Conservation (phyloP, 2,329 filamentous ascomycete species). For the Aspergillus ruber region DNA sequence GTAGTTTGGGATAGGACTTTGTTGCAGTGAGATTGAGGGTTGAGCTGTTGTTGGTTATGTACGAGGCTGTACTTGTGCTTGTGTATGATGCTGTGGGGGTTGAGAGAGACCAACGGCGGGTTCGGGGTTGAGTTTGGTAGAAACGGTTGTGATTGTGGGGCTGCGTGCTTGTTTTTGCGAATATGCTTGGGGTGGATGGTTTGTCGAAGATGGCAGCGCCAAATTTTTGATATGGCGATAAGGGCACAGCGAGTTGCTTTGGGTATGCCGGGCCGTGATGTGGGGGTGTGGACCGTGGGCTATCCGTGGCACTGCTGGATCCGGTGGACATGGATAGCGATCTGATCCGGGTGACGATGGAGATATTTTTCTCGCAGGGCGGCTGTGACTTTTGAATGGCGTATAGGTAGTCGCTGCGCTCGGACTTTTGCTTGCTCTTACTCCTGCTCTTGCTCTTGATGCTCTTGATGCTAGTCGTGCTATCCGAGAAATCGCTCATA, state of each 20-base stretch:
- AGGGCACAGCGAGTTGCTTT: conserved; percentile 27
- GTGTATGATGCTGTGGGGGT: background rate
- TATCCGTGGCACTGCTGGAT: conserved; percentile 5
- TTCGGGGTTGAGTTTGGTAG: background rate
- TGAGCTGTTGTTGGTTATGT: background rate
- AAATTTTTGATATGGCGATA: conserved; percentile 33
- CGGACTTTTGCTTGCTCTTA: background rate
- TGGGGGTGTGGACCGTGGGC: conserved; percentile 2
- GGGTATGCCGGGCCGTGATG: conserved; percentile 4
- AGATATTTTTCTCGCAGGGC: conserved; percentile 2
- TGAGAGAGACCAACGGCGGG: background rate
- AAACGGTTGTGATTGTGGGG: conserved; percentile 12
- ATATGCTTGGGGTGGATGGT: conserved; percentile 9
- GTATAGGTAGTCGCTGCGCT: no score
- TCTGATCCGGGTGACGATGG: conserved; percentile 1
- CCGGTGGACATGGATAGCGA: conserved; percentile 9
- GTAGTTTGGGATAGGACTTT: conserved; percentile 1
- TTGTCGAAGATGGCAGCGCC: conserved; percentile 31
- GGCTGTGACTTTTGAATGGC: background rate
- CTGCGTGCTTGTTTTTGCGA: conserved; percentile 18
- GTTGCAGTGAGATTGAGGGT: conserved; percentile 1
- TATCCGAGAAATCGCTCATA: background rate
- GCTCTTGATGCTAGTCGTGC: background rate
- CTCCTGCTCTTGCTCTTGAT: background rate
- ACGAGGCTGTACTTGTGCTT: background rate